phyloP scores from a whole-genome alignment of 2,329 filamentous ascomycete genomes.

The Penicillium sclerotigenum region DNA sequence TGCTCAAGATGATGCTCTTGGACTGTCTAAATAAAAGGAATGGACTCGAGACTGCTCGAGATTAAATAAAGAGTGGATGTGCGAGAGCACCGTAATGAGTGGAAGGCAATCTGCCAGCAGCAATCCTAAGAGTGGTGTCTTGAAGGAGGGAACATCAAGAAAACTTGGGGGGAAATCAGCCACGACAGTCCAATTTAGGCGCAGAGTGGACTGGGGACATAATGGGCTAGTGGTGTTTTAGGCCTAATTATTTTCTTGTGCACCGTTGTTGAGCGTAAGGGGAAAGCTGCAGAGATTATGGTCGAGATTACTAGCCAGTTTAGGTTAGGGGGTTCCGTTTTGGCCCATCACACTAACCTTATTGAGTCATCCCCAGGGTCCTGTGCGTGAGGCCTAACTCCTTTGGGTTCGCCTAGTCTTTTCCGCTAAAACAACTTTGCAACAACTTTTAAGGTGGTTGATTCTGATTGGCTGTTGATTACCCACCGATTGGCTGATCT shows the following conservation, averaged over 20 bases:
- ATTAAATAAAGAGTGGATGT: conserved; percentile 31
- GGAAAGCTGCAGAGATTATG: conserved; percentile 17
- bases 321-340: conserved; percentile 2
- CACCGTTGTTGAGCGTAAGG: conserved; percentile 13
- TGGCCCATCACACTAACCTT: background rate
- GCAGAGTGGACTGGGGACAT: conserved; percentile 13
- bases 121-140: background rate
- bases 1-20: conserved; percentile 5
- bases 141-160: conserved; percentile 3
- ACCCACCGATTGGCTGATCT: background rate
- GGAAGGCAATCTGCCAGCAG: conserved; percentile 19
- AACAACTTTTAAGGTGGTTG: background rate
- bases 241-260: conserved; percentile 4
- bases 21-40: conserved; percentile 9
- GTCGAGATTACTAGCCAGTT: conserved; percentile 1
- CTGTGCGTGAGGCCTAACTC: conserved; percentile 17
- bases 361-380: conserved; percentile 3
- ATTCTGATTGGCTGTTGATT: background rate
- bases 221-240: conserved; percentile 13
- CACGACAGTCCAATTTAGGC: conserved; percentile 4
- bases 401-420: background rate
- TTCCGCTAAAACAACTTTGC: background rate
- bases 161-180: conserved; percentile 7
- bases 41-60: conserved; percentile 20
- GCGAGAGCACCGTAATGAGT: conserved; percentile 29